Conservation (phyloP, 2,329 filamentous ascomycete species). For the Phaeosphaeriaceae sp. region DNA sequence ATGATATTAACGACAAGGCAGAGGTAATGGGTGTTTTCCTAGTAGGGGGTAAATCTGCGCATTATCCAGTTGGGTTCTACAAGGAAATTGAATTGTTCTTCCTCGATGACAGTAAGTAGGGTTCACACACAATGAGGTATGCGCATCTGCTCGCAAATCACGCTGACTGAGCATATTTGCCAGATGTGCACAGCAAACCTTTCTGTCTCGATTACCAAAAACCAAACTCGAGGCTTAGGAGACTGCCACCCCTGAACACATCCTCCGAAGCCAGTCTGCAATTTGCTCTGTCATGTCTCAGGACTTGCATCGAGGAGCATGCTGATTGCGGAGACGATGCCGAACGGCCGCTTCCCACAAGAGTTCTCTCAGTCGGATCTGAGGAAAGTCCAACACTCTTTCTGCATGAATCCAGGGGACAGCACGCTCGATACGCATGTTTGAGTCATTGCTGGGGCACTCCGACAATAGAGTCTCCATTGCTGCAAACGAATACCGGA, state of each 20-base stretch:
- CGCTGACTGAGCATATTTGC: not conserved
- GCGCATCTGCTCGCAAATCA: not conserved
- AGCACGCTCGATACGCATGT: not conserved
- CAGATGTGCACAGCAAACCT: not conserved
- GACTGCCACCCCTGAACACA: not conserved
- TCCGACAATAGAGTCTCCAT: not conserved
- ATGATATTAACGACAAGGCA: not conserved
- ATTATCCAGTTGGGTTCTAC: no score
- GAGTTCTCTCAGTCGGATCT: not conserved
- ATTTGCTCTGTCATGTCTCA: not conserved
- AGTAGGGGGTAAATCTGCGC: no score
- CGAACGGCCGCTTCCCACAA: not conserved
- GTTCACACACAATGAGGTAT: not conserved
- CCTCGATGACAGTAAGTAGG: not conserved
- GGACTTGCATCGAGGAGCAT: not conserved
- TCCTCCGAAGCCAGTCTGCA: not conserved
- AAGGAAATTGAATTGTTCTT: not conserved
- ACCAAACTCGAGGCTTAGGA: not conserved
- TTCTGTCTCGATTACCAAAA: not conserved
- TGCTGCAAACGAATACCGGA: not conserved
- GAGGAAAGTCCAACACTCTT: not conserved
- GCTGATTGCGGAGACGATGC: not conserved
- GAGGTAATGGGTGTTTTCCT: not conserved
- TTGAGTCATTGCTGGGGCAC: not conserved
- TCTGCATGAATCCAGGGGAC: not conserved